A percentile compares a stretch with the other conserved stretches of the same genome.
phyloP scores from a whole-genome alignment of 257 asterid genomes.

The Fraxinus pennsylvanica region DNA sequence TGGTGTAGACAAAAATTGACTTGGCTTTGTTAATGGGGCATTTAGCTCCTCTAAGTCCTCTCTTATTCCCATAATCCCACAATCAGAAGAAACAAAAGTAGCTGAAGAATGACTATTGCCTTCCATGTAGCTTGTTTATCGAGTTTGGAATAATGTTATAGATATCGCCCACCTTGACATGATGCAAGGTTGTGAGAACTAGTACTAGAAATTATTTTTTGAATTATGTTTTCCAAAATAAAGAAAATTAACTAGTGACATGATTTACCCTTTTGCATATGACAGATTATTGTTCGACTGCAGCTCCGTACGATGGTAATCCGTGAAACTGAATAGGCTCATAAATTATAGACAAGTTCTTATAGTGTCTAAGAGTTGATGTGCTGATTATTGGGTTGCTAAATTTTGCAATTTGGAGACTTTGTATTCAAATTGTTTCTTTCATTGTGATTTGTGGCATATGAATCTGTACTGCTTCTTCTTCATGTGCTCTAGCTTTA shows the following conservation, averaged over 20 bases:
- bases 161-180: not conserved
- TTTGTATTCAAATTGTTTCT: not conserved
- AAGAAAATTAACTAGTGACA: not conserved
- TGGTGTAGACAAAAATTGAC: not conserved
- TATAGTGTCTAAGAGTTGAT: not conserved
- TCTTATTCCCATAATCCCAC: not conserved
- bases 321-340: not conserved
- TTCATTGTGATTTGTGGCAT: not conserved
- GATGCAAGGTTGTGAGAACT: not conserved
- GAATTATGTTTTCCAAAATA: not conserved
- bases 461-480: not conserved
- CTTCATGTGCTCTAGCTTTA: conserved; percentile 22
- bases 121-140: not conserved
- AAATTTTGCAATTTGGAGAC: not conserved
- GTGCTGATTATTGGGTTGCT: not conserved
- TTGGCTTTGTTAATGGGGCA: too few relatives aligned
- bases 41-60: not conserved
- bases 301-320: not conserved
- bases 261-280: not conserved
- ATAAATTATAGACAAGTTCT: not conserved
- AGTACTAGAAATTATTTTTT: not conserved
- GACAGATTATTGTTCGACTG: not conserved
- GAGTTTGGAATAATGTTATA: not conserved
- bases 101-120: not conserved
- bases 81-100: not conserved